These are phyloP conservation scores for Scheffersomyces spartinae DNA, from an alignment of 805 yeast species.

Conservation along the genomic window DNA sequence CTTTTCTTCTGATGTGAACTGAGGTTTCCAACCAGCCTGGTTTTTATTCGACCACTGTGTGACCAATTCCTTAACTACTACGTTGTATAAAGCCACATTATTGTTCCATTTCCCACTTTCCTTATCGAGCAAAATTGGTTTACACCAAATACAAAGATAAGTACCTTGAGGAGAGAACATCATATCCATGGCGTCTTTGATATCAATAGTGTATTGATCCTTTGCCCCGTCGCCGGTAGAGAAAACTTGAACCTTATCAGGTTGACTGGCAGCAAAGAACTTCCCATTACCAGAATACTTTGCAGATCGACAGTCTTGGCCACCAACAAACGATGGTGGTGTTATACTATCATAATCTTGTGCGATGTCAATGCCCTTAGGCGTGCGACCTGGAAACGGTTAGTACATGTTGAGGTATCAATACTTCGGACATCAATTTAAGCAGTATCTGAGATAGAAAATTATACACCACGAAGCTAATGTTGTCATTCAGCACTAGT, in stretches of 20 bases:
- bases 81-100: slow-evolving; percentile 69
- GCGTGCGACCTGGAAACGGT: slow-evolving; percentile 15
- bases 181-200: slow-evolving; percentile 66
- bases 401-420: no score
- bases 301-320: slow-evolving; percentile 47
- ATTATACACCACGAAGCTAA: no score
- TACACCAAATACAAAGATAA: slow-evolving; percentile 80
- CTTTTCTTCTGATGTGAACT: slow-evolving; percentile 73
- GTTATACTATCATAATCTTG: slow-evolving; percentile 26
- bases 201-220: slow-evolving; percentile 34
- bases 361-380: slow-evolving; percentile 14
- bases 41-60: slow-evolving; percentile 64
- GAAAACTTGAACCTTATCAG: slow-evolving; percentile 43
- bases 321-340: slow-evolving; percentile 19
- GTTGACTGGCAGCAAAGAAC: slow-evolving; percentile 64
- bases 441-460: no score
- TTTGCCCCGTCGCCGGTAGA: slow-evolving; percentile 42
- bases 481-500: no score
- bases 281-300: slow-evolving; percentile 58
- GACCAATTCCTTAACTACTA: slow-evolving; percentile 35
- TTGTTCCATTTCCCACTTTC: slow-evolving; percentile 66
- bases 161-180: slow-evolving; percentile 84
- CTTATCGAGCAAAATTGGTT: slow-evolving; percentile 54
- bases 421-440: no score
- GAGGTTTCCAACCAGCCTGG: slow-evolving; percentile 90